Evolutionary conservation across 371 early-diverging fungal species (phyloP).

Genomic region (Mortierella sp.): DNA sequence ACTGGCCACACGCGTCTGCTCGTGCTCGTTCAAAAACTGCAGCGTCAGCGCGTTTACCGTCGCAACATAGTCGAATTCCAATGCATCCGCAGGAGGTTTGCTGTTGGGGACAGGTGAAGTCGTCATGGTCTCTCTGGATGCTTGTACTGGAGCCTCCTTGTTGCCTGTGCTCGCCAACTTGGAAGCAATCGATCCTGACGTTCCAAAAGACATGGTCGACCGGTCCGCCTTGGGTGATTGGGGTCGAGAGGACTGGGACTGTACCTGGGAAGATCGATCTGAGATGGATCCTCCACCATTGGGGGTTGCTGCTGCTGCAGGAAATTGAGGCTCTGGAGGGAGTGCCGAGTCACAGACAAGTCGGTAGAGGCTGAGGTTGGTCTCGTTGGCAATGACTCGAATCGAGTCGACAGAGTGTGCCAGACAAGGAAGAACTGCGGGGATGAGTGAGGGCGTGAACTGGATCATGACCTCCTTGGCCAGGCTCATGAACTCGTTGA

Average conservation of each 20-base stretch:
- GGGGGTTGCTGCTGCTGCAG: constrained; percentile 9
- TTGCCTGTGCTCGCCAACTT: constrained; percentile 25
- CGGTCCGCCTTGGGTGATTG: constrained; percentile 55
- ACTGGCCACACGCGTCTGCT: constrained; percentile 88
- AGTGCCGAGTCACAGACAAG: constrained; percentile 74
- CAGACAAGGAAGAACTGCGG: constrained; percentile 83
- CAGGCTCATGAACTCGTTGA: constrained; percentile 84
- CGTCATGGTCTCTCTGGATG: constrained; percentile 14
- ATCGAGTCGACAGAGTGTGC: constrained; percentile 81
- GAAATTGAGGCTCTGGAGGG: constrained; percentile 34
- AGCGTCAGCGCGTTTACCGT: constrained; percentile 82
- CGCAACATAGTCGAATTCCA: constrained; percentile 77
- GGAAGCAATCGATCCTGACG: constrained; percentile 41
- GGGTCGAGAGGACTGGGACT: constrained; percentile 41
- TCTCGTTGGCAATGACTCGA: constrained; percentile 77
- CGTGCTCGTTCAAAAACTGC: constrained; percentile 86
- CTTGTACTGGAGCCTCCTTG: constrained; percentile 21
- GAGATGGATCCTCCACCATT: neutral
- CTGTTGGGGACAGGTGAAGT: constrained; percentile 23
- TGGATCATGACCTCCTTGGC: constrained; percentile 84
- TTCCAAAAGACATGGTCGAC: constrained; percentile 43
- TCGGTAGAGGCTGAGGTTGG: constrained; percentile 79
- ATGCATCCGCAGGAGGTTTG: constrained; percentile 60
- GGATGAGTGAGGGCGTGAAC: constrained; percentile 81
- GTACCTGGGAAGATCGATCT: constrained; percentile 23